Evolutionary conservation across 2,329 filamentous ascomycete genomes (phyloP), one percentile per base, ranked within the genome.

Genomic region (Monilinia fructigena): DNA sequence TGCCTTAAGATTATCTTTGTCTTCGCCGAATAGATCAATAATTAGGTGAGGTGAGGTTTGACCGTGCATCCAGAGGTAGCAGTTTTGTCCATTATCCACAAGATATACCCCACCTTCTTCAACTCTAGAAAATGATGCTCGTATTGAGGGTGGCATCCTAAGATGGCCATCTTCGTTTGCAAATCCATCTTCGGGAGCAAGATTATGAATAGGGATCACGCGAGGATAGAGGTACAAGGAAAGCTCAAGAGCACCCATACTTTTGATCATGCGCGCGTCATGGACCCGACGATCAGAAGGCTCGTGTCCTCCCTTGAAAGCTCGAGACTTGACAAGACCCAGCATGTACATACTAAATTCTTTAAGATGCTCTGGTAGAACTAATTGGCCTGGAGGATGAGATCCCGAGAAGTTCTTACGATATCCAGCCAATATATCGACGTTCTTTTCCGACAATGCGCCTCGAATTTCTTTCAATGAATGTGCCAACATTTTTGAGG

Each of bases 341-440:
- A 99, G 87, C 79, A 96, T 91, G 78, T 95, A 98, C 93, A 99
- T 98, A 74, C 90, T 88, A 74, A 97, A 93, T 76, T 99, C 95
- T 77, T 98, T 98, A 40, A 99, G 85, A 71, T 94, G 91, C 79
- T 99, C 95, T 0, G 95, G 95, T 79, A 99, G 87, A 40, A 99
- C 93, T 40, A 99, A 86, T 78, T 99, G 93, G 6, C 93, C 92
- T 1, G 93, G 91, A 11, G 95, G 94, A 74, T 96, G 92, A 3
- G 88, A 91, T 2, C 86, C 82, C 6, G 92, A 90, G 73, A 95
- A 95, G 78, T 97, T 90, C 80, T 96, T 98, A 71, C 95, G 88
- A 78, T 99, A 98, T 65, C 89, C 90, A 38, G 93, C 90, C 67
- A 98, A 85, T 64, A 98, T 90, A 75, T 98, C 94, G 66, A 97